phyloP scores from a whole-genome alignment of 2,329 filamentous ascomycete genomes.

The Chaetomium sp. region DNA sequence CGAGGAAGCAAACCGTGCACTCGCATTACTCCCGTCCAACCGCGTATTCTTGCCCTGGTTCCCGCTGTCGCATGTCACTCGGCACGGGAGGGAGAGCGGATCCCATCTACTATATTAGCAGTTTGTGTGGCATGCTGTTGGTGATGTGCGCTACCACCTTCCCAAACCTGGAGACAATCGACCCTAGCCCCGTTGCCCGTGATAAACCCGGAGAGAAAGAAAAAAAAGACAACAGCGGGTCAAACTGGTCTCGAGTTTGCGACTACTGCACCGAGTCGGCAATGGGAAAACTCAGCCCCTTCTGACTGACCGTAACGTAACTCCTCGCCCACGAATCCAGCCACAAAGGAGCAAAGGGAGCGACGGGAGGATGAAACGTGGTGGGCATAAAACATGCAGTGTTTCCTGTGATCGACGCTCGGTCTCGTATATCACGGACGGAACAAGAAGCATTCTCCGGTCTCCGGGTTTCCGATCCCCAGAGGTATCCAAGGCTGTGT shows the following conservation, averaged over 20 bases:
- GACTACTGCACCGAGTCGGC: not conserved
- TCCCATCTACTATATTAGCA: not conserved
- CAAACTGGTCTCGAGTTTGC: not conserved
- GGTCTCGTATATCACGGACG: not conserved
- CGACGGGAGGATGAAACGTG: conserved; percentile 9
- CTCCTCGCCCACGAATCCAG: not conserved
- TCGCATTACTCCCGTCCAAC: not conserved
- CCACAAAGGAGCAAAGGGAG: not conserved
- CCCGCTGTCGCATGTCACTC: not conserved
- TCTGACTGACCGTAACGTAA: not conserved
- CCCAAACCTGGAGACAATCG: not conserved
- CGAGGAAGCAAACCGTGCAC: not conserved
- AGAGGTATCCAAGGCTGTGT: not conserved
- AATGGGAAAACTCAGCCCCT: not conserved
- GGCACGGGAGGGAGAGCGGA: conserved; percentile 6
- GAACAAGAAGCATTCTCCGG: not conserved
- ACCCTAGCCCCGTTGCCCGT: conserved; percentile 3
- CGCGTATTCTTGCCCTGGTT: not conserved
- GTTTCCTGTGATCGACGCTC: conserved; percentile 3
- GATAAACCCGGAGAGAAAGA: conserved; percentile 10
- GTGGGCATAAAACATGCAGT: not conserved
- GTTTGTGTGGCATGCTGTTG: conserved; percentile 7
- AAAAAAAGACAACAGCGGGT: not conserved
- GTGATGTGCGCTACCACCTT: conserved; percentile 12
- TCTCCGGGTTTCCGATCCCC: not conserved